Evolutionary conservation across 257 asterid genomes (phyloP).

Genomic region (Catharanthus roseus): DNA sequence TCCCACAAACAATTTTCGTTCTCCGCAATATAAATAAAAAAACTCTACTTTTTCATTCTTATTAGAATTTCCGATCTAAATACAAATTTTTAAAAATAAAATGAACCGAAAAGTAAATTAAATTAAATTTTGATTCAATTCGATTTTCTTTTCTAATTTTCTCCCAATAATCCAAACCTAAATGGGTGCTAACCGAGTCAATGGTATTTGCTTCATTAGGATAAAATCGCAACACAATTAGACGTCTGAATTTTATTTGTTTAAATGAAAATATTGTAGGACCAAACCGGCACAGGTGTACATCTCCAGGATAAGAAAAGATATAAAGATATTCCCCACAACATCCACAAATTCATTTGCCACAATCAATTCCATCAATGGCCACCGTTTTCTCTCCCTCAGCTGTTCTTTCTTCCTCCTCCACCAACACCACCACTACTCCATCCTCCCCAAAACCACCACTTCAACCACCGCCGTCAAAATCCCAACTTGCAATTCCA

Average conservation of each 20-base stretch:
- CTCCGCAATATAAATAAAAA: too few relatives aligned
- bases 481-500: constrained; percentile 34
- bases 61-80: too few relatives aligned
- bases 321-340: constrained; percentile 4
- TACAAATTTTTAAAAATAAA: too few relatives aligned
- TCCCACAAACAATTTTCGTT: too few relatives aligned
- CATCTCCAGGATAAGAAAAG: constrained; percentile 32
- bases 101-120: too few relatives aligned
- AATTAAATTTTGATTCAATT: too few relatives aligned
- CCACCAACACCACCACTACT: constrained; percentile 33
- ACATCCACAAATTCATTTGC: constrained; percentile 27
- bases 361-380: constrained; percentile 34
- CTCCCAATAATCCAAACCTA: too few relatives aligned
- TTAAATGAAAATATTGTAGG: neutral
- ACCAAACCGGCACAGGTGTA: neutral
- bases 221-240: neutral
- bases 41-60: too few relatives aligned
- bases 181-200: too few relatives aligned
- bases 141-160: too few relatives aligned
- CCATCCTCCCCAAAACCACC: constrained; percentile 37
- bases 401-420: constrained; percentile 47
- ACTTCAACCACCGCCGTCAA: constrained; percentile 26
- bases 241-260: neutral
- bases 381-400: constrained; percentile 77
- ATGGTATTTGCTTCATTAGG: neutral